These are phyloP conservation scores for Carex arenaria DNA, from an alignment of 202 grass and related monocot species.

Conservation along the genomic window DNA sequence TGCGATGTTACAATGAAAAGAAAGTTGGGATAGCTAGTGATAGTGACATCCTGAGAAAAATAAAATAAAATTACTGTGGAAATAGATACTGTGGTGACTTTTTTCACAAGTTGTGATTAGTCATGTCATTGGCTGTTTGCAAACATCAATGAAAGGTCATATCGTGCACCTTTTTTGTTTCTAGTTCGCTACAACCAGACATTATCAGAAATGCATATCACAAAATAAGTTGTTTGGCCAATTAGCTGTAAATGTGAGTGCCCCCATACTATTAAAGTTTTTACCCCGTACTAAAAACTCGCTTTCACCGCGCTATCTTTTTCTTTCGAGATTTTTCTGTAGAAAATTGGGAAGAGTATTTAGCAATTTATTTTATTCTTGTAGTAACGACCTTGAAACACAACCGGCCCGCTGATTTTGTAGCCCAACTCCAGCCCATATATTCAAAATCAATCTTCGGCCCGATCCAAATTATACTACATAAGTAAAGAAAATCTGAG, in stretches of 20 bases:
- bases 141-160: constrained; percentile 16
- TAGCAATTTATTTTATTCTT: background rate
- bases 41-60: background rate
- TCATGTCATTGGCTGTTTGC: background rate
- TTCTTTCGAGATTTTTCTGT: background rate
- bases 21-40: background rate
- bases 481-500: background rate
- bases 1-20: background rate
- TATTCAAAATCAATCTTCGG: background rate
- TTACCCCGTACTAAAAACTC: background rate
- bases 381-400: background rate
- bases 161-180: background rate
- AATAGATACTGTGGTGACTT: background rate
- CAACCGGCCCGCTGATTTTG: background rate
- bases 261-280: background rate
- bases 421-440: background rate
- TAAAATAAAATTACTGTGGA: background rate
- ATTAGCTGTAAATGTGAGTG: background rate
- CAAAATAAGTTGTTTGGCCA: constrained; percentile 1
- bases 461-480: background rate
- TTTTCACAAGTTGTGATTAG: background rate
- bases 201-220: background rate
- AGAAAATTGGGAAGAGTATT: background rate
- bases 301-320: background rate
- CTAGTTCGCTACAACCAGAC: background rate